A percentile compares a stretch with the other conserved stretches of the same genome.
Conservation (phyloP, 176 grass and related monocot species). For the Miscanthus lutarioriparius region DNA sequence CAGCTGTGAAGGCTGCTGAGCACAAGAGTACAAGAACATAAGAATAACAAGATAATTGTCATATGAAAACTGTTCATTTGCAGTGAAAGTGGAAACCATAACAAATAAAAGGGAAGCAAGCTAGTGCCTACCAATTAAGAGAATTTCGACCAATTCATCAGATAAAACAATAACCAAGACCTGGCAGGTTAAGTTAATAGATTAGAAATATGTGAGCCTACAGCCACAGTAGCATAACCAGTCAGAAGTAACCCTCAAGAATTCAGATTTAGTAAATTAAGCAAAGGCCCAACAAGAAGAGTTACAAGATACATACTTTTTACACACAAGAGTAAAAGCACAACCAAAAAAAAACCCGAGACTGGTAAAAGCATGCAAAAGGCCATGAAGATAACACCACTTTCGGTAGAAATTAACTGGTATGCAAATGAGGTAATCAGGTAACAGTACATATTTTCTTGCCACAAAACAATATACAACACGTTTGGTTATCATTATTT, state of each 20-base stretch:
- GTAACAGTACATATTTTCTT: not conserved
- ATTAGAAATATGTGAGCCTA: slow-evolving; percentile 5
- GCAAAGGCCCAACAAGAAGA: slow-evolving; percentile 2
- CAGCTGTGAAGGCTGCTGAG: slow-evolving; percentile 30
- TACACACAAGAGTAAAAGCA: not conserved
- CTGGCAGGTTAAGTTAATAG: not conserved
- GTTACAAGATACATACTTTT: not conserved
- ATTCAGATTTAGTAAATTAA: slow-evolving; percentile 25
- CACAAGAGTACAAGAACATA: slow-evolving; percentile 32
- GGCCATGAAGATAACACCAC: not conserved
- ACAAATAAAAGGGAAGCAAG: not conserved
- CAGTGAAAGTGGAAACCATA: slow-evolving; percentile 6
- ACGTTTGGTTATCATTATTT: not conserved
- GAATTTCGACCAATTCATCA: slow-evolving; percentile 11
- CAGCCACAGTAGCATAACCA: not conserved
- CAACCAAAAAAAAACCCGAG: not conserved
- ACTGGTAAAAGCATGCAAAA: not conserved
- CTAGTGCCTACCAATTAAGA: slow-evolving; percentile 4
- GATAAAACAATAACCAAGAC: slow-evolving; percentile 5
- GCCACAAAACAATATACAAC: not conserved
- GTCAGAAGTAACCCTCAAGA: not conserved
- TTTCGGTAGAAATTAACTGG: not conserved
- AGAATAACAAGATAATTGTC: slow-evolving; percentile 29
- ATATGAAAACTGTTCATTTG: slow-evolving; percentile 7
- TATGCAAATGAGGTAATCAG: slow-evolving; percentile 20